Conservation (phyloP, 164 flowering plant species). For the Chimonanthus praecox region DNA sequence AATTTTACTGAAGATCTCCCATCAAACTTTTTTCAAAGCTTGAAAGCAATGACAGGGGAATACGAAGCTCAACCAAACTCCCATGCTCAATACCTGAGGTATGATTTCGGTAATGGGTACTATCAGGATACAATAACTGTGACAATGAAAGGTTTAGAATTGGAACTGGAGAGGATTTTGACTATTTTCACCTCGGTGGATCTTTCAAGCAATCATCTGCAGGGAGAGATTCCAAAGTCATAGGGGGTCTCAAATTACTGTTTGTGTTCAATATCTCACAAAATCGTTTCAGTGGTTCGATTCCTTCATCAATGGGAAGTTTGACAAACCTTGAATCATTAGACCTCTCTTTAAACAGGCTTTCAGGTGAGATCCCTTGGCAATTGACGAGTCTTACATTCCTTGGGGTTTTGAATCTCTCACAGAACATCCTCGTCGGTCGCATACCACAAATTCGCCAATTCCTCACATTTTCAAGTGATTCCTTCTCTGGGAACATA, state of each 20-base stretch:
- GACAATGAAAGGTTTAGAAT: neutral
- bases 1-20: neutral
- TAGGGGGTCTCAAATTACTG: neutral
- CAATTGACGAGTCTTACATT: neutral
- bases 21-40: neutral
- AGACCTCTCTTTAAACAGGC: neutral
- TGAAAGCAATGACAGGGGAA: neutral
- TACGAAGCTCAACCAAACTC: no score
- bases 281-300: neutral
- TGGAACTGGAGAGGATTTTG: neutral
- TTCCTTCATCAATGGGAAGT: neutral
- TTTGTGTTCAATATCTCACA: neutral
- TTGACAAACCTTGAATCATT: neutral
- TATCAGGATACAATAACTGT: neutral
- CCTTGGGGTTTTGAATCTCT: constrained; percentile 5
- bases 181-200: neutral
- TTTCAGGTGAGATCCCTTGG: neutral
- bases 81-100: no score
- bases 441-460: constrained; percentile 3
- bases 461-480: neutral
- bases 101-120: no score
- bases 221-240: neutral
- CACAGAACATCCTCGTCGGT: constrained; percentile 1
- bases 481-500: neutral
- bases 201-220: neutral